A percentile compares a stretch with the other conserved stretches of the same genome.
Conservation (phyloP, 2,329 filamentous ascomycete species). For the Hymenoscyphus occultus region DNA sequence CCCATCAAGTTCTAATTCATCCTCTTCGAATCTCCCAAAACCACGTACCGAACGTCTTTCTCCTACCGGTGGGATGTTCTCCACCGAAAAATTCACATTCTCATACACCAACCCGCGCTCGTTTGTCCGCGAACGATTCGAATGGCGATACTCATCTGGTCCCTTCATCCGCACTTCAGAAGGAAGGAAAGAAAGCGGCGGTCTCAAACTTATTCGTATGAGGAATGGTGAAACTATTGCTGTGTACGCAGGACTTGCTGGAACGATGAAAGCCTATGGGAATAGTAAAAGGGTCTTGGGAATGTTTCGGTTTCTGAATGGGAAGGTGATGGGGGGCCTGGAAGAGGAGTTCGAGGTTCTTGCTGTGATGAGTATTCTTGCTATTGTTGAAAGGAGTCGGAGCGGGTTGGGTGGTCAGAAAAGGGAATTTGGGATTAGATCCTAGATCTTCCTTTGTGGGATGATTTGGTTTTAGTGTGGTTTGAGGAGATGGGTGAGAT, state of each 20-base stretch:
- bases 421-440: slow-evolving; percentile 17
- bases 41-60: slow-evolving; percentile 24
- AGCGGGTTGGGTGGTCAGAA: slow-evolving; percentile 21
- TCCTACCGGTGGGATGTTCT: slow-evolving; percentile 26
- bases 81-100: slow-evolving; percentile 27
- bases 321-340: slow-evolving; percentile 22
- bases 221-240: slow-evolving; percentile 29
- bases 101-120: slow-evolving; percentile 24
- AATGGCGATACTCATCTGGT: slow-evolving; percentile 26
- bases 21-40: slow-evolving; percentile 15
- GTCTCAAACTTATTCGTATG: slow-evolving; percentile 27
- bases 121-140: slow-evolving; percentile 26
- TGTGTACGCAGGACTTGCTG: slow-evolving; percentile 30
- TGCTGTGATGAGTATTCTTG: slow-evolving; percentile 28
- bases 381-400: slow-evolving; percentile 29
- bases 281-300: slow-evolving; percentile 22
- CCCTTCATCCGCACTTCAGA: slow-evolving; percentile 20
- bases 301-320: slow-evolving; percentile 27
- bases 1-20: background rate
- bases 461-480: background rate
- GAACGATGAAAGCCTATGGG: slow-evolving; percentile 11
- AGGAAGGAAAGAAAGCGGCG: slow-evolving; percentile 23
- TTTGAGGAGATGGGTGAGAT: background rate
- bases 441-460: background rate
- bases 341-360: slow-evolving; percentile 30